phyloP scores from a whole-genome alignment of 192 early-diverging fungal genomes.

The Coemansia sp. region DNA sequence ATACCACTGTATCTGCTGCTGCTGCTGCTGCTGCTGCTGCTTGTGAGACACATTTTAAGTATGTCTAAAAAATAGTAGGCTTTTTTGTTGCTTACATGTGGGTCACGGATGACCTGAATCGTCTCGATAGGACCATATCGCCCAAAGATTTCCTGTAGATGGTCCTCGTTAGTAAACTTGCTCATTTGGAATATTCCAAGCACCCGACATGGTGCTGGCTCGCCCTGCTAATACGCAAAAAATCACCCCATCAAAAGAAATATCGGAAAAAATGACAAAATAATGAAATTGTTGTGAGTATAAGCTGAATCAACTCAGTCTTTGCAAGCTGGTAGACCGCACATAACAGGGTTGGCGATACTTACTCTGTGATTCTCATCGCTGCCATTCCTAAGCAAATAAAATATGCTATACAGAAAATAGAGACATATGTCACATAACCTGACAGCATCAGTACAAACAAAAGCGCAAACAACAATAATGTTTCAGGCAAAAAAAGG shows the following conservation, averaged over 20 bases:
- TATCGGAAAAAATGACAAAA: conserved; percentile 7
- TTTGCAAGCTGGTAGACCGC: too few relatives aligned
- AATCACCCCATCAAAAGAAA: too few relatives aligned
- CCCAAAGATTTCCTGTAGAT: conserved; percentile 38
- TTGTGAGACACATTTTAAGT: conserved; percentile 6
- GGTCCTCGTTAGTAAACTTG: conserved; percentile 47
- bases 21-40: conserved; percentile 15
- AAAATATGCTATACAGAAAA: not conserved
- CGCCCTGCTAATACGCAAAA: conserved; percentile 7
- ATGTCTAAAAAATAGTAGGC: not conserved
- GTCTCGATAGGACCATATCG: conserved; percentile 34
- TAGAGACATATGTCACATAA: too few relatives aligned
- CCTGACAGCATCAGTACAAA: too few relatives aligned
- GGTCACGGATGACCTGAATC: conserved; percentile 46
- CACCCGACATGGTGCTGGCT: conserved; percentile 33
- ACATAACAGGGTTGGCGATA: not conserved
- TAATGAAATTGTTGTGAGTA: not conserved
- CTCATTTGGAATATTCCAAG: conserved; percentile 55
- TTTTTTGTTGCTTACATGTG: conserved; percentile 34
- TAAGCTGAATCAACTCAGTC: not conserved
- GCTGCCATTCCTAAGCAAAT: conserved; percentile 5
- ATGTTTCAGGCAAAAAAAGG: too few relatives aligned
- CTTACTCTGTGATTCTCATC: conserved; percentile 27
- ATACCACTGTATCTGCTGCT: conserved; percentile 8
- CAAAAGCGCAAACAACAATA: too few relatives aligned